Percentiles rank a stretch among this genome's conserved stretches.
phyloP scores from a whole-genome alignment of 352 stramenopile genomes.

The Globisporangium recalcitrans region DNA sequence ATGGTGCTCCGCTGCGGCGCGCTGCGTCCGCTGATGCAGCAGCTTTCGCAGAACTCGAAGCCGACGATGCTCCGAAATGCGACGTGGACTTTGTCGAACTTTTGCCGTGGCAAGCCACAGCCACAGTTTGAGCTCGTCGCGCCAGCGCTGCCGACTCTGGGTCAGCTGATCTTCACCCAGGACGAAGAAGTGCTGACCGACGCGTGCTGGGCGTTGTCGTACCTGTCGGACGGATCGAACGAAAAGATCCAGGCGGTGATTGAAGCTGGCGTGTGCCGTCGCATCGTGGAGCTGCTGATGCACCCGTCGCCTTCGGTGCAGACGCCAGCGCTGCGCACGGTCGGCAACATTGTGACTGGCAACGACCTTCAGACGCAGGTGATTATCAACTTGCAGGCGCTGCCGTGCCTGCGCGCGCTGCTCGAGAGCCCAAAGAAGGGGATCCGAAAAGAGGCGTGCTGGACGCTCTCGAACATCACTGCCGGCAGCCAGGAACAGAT shows the following conservation, averaged over 20 bases:
- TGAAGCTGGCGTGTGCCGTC: constrained; percentile 93
- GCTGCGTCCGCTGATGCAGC: constrained; percentile 93
- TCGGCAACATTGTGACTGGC: constrained; percentile 99
- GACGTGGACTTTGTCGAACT: constrained; percentile 99
- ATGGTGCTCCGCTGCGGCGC: constrained; percentile 92
- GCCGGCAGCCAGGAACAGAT: constrained; percentile 99
- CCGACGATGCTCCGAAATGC: constrained; percentile 97
- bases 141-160: constrained; percentile 92
- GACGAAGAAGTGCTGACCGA: constrained; percentile 99
- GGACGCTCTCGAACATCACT: constrained; percentile 99
- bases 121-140: constrained; percentile 94
- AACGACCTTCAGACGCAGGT: constrained; percentile 99
- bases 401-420: constrained; percentile 94
- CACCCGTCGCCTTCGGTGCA: constrained; percentile 79
- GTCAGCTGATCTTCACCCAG: constrained; percentile 95
- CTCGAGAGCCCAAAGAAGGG: constrained; percentile 96
- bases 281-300: constrained; percentile 95
- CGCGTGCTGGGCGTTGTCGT: constrained; percentile 98
- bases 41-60: constrained; percentile 91
- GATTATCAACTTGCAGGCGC: constrained; percentile 97
- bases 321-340: constrained; percentile 74
- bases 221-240: constrained; percentile 97
- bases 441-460: constrained; percentile 99
- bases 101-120: constrained; percentile 93
- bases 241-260: constrained; percentile 99